These are phyloP conservation scores for Halenospora varia DNA, from an alignment of 495 filamentous ascomycete genomes.

Conservation along the genomic window DNA sequence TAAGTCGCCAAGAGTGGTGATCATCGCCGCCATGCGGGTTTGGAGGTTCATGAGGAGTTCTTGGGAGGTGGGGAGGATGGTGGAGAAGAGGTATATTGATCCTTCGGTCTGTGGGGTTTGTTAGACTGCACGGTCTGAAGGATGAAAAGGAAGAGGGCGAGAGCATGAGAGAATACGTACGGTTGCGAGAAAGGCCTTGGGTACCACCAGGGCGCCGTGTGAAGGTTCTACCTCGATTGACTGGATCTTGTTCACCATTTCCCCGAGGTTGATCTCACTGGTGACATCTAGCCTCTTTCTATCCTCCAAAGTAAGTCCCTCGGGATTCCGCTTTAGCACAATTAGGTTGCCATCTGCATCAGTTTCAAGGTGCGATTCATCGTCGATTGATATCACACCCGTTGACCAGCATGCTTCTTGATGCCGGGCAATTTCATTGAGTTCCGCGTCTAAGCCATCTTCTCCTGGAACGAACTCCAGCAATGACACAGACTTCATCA, in stretches of 20 bases:
- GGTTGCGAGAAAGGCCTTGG: slow-evolving; percentile 84
- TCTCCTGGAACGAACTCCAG: slow-evolving; percentile 57
- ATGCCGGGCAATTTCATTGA: slow-evolving; percentile 75
- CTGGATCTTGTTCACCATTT: slow-evolving; percentile 84
- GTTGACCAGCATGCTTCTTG: slow-evolving; percentile 79
- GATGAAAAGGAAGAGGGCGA: neutral
- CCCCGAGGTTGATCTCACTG: slow-evolving; percentile 78
- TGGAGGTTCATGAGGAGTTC: slow-evolving; percentile 86
- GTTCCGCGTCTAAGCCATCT: slow-evolving; percentile 39
- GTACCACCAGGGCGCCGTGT: slow-evolving; percentile 61
- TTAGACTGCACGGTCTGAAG: slow-evolving; percentile 22
- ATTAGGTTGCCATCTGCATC: slow-evolving; percentile 87
- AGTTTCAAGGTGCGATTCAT: slow-evolving; percentile 69
- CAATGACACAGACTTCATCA: slow-evolving; percentile 89
- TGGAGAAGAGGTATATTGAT: slow-evolving; percentile 82
- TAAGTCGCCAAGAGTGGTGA: slow-evolving; percentile 40
- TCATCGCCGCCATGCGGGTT: slow-evolving; percentile 42
- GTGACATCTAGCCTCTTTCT: slow-evolving; percentile 64
- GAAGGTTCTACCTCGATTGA: slow-evolving; percentile 52
- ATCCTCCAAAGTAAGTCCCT: slow-evolving; percentile 73
- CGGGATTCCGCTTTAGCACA: slow-evolving; percentile 64
- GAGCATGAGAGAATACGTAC: slow-evolving; percentile 57
- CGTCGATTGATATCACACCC: slow-evolving; percentile 65
- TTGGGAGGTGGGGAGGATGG: slow-evolving; percentile 63
- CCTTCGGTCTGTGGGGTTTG: slow-evolving; percentile 66